Evolutionary conservation across 2,329 filamentous ascomycete genomes (phyloP).

Genomic region (Monosporascus cannonballus): DNA sequence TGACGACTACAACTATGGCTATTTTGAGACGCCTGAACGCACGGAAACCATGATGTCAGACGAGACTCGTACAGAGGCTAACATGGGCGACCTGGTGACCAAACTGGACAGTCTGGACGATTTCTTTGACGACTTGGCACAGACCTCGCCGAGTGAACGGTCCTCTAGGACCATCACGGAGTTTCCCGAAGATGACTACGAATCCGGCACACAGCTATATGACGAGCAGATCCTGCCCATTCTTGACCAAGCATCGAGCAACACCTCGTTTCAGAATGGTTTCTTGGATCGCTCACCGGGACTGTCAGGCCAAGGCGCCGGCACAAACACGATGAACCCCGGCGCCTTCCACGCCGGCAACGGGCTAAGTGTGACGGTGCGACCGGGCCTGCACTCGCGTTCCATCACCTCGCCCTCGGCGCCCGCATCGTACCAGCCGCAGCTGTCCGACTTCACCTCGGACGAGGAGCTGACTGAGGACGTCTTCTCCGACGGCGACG

Average conservation of each 20-base stretch:
- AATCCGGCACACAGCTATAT: conserved; percentile 77
- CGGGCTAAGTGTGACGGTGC: conserved; percentile 29
- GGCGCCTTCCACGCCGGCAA: conserved; percentile 43
- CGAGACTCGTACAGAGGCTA: conserved; percentile 63
- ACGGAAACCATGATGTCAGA: conserved; percentile 93
- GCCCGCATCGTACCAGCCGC: conserved; percentile 47
- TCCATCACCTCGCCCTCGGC: conserved; percentile 78
- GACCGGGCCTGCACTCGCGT: conserved; percentile 70
- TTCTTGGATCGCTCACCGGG: conserved; percentile 67
- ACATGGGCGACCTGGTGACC: conserved; percentile 76
- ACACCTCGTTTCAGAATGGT: conserved; percentile 80
- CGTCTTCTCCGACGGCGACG: conserved; percentile 73
- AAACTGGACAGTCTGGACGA: conserved; percentile 76
- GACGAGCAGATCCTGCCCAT: conserved; percentile 91
- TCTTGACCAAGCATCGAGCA: conserved; percentile 75
- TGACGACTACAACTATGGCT: conserved; percentile 80
- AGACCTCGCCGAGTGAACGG: conserved; percentile 55
- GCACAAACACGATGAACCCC: conserved; percentile 54
- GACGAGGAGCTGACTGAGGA: conserved; percentile 73
- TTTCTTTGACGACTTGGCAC: conserved; percentile 67
- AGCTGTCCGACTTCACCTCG: conserved; percentile 57
- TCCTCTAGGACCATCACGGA: conserved; percentile 60
- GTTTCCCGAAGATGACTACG: conserved; percentile 59
- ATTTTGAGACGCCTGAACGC: conserved; percentile 66
- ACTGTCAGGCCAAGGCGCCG: conserved; percentile 51